Conservation (phyloP, 164 flowering plant genomes). For the Brasenia schreberi region DNA sequence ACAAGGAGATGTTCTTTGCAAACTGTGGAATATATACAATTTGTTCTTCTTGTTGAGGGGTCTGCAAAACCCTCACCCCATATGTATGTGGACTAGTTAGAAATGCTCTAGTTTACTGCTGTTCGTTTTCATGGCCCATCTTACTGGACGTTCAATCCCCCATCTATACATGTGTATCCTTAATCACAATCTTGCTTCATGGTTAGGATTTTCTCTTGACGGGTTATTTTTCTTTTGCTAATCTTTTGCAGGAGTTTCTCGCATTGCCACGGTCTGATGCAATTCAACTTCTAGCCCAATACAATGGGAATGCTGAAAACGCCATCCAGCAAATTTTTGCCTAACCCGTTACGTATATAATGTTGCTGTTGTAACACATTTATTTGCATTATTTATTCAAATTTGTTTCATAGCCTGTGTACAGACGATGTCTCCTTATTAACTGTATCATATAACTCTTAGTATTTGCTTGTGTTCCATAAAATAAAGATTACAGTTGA, state of each 20-base stretch:
- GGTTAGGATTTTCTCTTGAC: not conserved
- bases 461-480: not conserved
- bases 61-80: too few species aligned
- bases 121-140: too few species aligned
- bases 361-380: not conserved
- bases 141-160: too few species aligned
- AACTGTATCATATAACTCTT: not conserved
- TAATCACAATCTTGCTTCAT: not conserved
- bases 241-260: conserved; percentile 77
- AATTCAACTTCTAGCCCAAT: conserved; percentile 84
- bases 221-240: not conserved
- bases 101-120: not conserved
- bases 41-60: not conserved
- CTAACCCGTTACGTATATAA: not conserved
- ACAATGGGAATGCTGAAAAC: conserved; percentile 88
- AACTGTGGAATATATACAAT: not conserved
- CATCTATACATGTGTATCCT: too few species aligned
- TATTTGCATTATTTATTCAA: not conserved
- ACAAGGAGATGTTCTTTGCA: too few species aligned
- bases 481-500: not conserved
- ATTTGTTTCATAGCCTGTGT: not conserved
- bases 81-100: not conserved
- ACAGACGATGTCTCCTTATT: not conserved
- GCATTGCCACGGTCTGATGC: conserved; percentile 98
- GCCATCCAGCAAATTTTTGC: conserved; percentile 93